Percentiles rank a stretch among this genome's conserved stretches.
phyloP scores from a whole-genome alignment of 2,329 filamentous ascomycete species.

The Westerdykella ornata region DNA sequence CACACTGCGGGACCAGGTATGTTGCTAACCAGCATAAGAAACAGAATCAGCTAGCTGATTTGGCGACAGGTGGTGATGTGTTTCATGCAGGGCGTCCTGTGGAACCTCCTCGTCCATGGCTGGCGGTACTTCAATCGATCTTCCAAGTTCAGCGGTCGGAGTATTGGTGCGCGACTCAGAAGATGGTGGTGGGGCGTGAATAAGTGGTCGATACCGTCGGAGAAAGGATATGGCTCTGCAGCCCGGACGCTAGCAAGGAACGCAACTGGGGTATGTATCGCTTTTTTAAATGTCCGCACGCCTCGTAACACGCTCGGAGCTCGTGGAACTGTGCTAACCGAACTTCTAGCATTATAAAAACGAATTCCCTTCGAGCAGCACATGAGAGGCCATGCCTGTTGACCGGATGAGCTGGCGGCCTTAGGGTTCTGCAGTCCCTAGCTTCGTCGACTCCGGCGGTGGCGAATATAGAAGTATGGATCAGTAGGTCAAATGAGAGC shows the following conservation, averaged over 20 bases:
- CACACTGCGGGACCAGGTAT: constrained; percentile 80
- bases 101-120: constrained; percentile 75
- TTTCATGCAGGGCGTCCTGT: constrained; percentile 79
- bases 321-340: neutral
- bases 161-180: constrained; percentile 67
- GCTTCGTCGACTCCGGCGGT: too few relatives aligned
- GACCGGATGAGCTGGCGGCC: too few relatives aligned
- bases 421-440: too few relatives aligned
- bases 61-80: constrained; percentile 67
- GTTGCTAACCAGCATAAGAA: constrained; percentile 7
- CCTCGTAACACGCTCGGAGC: neutral
- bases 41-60: constrained; percentile 1
- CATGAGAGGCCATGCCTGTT: neutral
- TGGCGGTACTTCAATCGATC: constrained; percentile 87
- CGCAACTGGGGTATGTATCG: constrained; percentile 32
- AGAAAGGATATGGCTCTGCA: constrained; percentile 13
- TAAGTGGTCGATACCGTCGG: constrained; percentile 58
- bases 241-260: constrained; percentile 30
- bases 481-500: too few relatives aligned
- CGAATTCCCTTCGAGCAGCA: neutral
- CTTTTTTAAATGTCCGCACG: constrained; percentile 25
- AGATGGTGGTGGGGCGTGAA: constrained; percentile 96
- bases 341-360: neutral
- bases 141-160: constrained; percentile 68
- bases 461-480: too few relatives aligned